Percentiles rank a stretch among this genome's conserved stretches.
Conservation (phyloP, 2,329 filamentous ascomycete genomes). For the Ophiosphaerella narmari region DNA sequence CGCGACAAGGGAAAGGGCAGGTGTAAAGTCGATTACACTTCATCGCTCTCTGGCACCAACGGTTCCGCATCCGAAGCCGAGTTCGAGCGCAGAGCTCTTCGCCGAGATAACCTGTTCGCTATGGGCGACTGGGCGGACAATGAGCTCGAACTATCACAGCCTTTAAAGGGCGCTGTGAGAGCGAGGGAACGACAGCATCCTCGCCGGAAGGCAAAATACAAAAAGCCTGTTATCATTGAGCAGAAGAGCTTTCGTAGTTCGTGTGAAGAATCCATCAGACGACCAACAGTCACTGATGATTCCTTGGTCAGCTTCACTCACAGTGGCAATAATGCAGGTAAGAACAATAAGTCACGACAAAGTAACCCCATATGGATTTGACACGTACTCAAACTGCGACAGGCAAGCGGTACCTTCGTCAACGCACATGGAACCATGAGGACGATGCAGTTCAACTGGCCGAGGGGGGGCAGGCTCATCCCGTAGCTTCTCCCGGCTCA, state of each 20-base stretch:
- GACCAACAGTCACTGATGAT: not conserved
- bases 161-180: conserved; percentile 16
- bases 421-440: conserved; percentile 11
- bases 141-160: conserved; percentile 3
- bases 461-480: conserved; percentile 12
- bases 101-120: conserved; percentile 12
- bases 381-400: not conserved
- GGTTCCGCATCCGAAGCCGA: conserved; percentile 32
- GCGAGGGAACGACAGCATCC: conserved; percentile 12
- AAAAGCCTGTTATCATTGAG: conserved; percentile 29
- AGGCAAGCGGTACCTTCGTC: conserved; percentile 20
- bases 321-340: conserved; percentile 14
- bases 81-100: conserved; percentile 10
- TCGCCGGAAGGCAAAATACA: conserved; percentile 10
- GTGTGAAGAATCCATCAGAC: too few species aligned
- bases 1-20: conserved; percentile 18
- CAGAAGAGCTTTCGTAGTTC: conserved; percentile 6
- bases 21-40: conserved; percentile 17
- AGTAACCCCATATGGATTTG: not conserved
- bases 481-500: not conserved
- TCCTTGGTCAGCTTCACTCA: conserved; percentile 5
- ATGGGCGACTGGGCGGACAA: conserved; percentile 25
- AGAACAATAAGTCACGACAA: not conserved
- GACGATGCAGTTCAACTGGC: conserved; percentile 6
- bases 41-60: conserved; percentile 32